phyloP scores from a whole-genome alignment of 257 asterid species.

The Fraxinus americana region DNA sequence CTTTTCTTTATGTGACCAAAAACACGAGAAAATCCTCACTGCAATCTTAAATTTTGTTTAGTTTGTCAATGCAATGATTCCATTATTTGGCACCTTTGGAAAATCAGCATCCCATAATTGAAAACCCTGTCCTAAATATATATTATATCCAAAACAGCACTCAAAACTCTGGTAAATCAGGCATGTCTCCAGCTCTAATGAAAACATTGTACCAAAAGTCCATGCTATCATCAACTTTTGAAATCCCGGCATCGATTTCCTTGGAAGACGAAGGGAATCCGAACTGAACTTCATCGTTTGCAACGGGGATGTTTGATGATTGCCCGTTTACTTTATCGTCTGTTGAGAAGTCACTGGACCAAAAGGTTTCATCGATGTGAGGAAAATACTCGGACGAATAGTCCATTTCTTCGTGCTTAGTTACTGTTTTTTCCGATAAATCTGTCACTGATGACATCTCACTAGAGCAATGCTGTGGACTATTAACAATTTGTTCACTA shows the following conservation, averaged over 20 bases:
- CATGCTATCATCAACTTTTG: conserved; percentile 51
- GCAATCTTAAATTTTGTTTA: too few relatives aligned
- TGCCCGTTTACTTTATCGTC: conserved; percentile 16
- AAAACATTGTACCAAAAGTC: conserved; percentile 88
- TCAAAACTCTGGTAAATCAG: conserved; percentile 74
- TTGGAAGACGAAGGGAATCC: too few relatives aligned
- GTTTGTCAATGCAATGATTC: neutral
- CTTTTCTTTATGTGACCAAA: too few relatives aligned
- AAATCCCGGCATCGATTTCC: conserved; percentile 21
- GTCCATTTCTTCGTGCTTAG: conserved; percentile 49
- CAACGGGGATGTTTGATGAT: neutral
- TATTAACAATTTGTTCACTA: conserved; percentile 8
- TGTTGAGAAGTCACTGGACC: conserved; percentile 54
- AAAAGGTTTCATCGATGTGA: conserved; percentile 66
- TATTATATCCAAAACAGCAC: conserved; percentile 23
- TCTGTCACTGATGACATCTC: conserved; percentile 67
- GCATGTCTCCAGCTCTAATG: conserved; percentile 61
- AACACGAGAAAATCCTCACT: too few relatives aligned
- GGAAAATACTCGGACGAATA: conserved; percentile 51
- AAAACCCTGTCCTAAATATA: conserved; percentile 26
- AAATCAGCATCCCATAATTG: conserved; percentile 8
- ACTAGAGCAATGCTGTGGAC: conserved; percentile 56
- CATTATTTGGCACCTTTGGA: neutral
- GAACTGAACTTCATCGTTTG: conserved; percentile 10
- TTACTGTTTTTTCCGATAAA: conserved; percentile 12